Conservation (phyloP, 768 basidiomycete genomes). For the Russula virescens region DNA sequence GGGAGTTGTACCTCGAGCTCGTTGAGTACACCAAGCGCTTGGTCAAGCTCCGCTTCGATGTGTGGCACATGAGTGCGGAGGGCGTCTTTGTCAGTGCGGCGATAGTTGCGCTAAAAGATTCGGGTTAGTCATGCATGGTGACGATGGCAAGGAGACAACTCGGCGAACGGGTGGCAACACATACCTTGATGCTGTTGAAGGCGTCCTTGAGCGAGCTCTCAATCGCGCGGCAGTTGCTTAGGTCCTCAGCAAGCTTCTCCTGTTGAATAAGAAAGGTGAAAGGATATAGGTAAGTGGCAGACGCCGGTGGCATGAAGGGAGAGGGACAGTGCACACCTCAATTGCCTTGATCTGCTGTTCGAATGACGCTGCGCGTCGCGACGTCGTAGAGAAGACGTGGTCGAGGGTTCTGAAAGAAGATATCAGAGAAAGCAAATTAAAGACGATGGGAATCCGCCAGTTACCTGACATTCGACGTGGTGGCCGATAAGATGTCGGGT, state of each 20-base stretch:
- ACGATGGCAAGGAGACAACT: neutral
- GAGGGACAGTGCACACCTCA: neutral
- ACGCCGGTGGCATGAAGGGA: neutral
- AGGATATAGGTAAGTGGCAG: no score
- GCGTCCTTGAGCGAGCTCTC: constrained; percentile 65
- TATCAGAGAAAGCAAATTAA: neutral
- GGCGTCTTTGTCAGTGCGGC: constrained; percentile 52
- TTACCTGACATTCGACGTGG: constrained; percentile 1
- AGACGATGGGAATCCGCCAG: no score
- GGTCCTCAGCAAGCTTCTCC: constrained; percentile 61
- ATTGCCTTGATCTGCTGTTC: constrained; percentile 17
- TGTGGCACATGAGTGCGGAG: constrained; percentile 55
- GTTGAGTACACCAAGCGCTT: constrained; percentile 49
- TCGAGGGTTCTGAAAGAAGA: neutral
- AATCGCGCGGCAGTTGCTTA: constrained; percentile 71
- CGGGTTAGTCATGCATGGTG: neutral
- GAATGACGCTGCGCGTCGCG: constrained; percentile 10
- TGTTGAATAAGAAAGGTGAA: constrained; percentile 27
- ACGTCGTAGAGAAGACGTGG: neutral
- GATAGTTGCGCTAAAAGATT: constrained; percentile 45
- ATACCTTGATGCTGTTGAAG: constrained; percentile 52
- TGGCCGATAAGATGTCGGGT: neutral
- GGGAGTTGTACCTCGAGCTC: constrained; percentile 58
- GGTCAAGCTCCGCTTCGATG: constrained; percentile 54
- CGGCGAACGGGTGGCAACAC: constrained; percentile 24